Base-by-base conservation (phyloP, 345 rosid species). In the Pistacia vera region DNA sequence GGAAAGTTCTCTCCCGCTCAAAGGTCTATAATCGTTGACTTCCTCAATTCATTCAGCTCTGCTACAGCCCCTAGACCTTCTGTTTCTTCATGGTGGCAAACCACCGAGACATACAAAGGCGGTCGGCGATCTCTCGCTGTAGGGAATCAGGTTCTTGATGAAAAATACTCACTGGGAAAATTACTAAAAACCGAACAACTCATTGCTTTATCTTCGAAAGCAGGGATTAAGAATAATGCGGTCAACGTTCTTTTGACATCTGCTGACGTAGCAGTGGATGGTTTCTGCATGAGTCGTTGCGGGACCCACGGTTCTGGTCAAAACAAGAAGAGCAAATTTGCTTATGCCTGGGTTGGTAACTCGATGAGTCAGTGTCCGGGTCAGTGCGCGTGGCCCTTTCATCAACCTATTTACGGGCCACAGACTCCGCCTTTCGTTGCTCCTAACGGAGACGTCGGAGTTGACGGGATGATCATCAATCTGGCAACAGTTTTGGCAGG, bases 321-420 rank as follows among this genome's bases (percentile, higher is more conserved):
- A 22, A 63, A 59, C 8, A 58, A 66, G 18, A 60, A 51, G 55
- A 68, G 72, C 22, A 78, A 70, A 71, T 83, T 80, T 4, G 82
- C 89, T 13, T 94, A 87, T 66, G 82, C 89, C 0, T 93, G 98
- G 98, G 95, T 91, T 0, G 97, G 97, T 11, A 88, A 95, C 85
- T 83, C 98, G 13, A 88, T 61, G 78, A 75, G 77, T 57, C 90
- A 81, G 79, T 95, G 98, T 48, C 97, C 97, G 0, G 97, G 97
- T 8, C 87, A 92, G 33, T 94, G 97, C 81, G 93, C 96, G 51
- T 94, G 98, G 98, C 97, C 97, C 5, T 94, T 94, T 68, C 93
- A 94, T 83, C 90, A 83, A 77, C 98, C 98, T 2, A 75, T 90
- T 36, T 92, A 88, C 75, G 97, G 98, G 8, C 97, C 95, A 0